Evolutionary conservation across 345 rosid species (phyloP).

Genomic region (Excoecaria agallocha): DNA sequence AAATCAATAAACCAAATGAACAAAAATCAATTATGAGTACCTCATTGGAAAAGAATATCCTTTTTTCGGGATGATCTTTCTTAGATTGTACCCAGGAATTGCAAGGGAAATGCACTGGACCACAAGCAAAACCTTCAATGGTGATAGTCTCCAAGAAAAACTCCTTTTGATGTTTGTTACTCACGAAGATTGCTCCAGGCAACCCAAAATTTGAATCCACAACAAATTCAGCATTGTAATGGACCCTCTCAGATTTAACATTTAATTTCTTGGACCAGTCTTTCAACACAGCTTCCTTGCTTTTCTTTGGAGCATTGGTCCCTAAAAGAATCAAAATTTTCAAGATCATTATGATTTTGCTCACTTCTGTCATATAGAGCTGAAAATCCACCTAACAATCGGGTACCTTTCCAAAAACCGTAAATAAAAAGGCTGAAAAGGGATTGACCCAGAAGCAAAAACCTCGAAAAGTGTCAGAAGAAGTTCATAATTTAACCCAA

Average conservation of each 20-base stretch:
- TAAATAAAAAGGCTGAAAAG: background rate
- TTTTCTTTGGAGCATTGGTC: slow-evolving; percentile 77
- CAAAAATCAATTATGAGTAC: slow-evolving; percentile 30
- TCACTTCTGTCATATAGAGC: background rate
- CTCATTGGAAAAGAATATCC: slow-evolving; percentile 86
- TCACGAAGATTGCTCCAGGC: slow-evolving; percentile 85
- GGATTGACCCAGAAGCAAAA: background rate
- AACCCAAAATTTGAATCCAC: slow-evolving; percentile 71
- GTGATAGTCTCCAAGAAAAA: slow-evolving; percentile 83
- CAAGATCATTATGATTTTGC: background rate
- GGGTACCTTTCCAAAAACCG: background rate
- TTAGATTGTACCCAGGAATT: slow-evolving; percentile 91
- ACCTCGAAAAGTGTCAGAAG: background rate
- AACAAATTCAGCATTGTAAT: slow-evolving; percentile 75
- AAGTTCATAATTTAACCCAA: background rate
- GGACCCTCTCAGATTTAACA: slow-evolving; percentile 75
- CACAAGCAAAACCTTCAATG: slow-evolving; percentile 78
- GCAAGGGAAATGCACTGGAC: slow-evolving; percentile 89
- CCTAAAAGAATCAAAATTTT: slow-evolving; percentile 32
- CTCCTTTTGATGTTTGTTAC: slow-evolving; percentile 86
- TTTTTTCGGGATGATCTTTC: slow-evolving; percentile 57
- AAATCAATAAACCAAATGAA: background rate
- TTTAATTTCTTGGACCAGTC: slow-evolving; percentile 88
- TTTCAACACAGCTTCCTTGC: slow-evolving; percentile 61
- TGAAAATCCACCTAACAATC: background rate